Base-by-base conservation (phyloP, 2,329 filamentous ascomycete genomes). In the Alternaria metachromatica region DNA sequence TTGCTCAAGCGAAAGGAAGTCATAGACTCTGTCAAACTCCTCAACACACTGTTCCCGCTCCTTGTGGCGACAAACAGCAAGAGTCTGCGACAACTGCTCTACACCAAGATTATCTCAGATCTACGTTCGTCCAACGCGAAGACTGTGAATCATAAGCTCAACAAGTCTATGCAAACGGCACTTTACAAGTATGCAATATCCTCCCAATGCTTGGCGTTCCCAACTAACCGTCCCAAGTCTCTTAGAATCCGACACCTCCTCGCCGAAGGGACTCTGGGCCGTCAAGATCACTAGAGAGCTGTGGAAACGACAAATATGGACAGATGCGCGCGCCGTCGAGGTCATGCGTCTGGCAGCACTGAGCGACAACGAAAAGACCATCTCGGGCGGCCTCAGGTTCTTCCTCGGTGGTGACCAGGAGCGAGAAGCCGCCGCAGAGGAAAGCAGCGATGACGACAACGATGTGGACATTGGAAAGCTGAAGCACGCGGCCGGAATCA, bases 291-390 rank as follows among this genome's bases (percentile, higher is more conserved):
- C 94, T 5, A 88, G 95, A 66, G 96, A 99, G 83, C 84, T 99
- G 76, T 99, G 96, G 96, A 97, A 94, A 82, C 88, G 95, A 50
- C 94, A 97, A 73, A 90, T 98, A 67, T 99, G 96, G 96, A 93
- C 92, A 10, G 96, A 99, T 74, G 88, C 94, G 2, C 96, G 94
- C 79, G 90, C 95, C 0, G 96, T 98, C n/a, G 94, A 97, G 75
- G 92, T 98, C 69, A 98, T 99, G 94, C 97, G 97, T 82, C 92
- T 97, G 81, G 94, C 95, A 0, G 90, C 91, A 58, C 82, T 99
- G 60, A 89, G 93, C 4, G 91, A 97, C 55, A 97, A 97, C 72
- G 93, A 96, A 73, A 99, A 99, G 82, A 94, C 98, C 4, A 88
- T 96, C 25, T 85, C 92, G 6, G 93, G 94, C 15, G 94, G 93